Conservation (phyloP, 208 protist species). For the Naegleria fowleri region DNA sequence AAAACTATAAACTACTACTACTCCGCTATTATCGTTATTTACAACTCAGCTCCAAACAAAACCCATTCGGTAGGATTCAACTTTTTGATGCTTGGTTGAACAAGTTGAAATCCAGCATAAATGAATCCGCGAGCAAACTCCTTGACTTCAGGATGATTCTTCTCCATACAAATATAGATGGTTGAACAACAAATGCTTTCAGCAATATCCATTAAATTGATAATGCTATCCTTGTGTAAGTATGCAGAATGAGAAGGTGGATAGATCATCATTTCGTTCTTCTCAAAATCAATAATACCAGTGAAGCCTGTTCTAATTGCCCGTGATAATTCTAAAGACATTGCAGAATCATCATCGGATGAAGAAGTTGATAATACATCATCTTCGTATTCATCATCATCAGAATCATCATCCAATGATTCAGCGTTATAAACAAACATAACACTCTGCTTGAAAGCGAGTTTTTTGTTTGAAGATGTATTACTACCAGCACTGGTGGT, state of each 20-base stretch:
- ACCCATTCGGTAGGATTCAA: neutral
- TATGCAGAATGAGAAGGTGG: neutral
- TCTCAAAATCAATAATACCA: neutral
- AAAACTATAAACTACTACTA: neutral
- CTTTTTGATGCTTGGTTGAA: neutral
- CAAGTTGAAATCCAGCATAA: neutral
- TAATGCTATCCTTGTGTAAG: neutral
- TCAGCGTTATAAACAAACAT: neutral
- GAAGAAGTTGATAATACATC: neutral
- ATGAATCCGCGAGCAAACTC: neutral
- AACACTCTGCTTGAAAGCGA: neutral
- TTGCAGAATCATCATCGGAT: neutral
- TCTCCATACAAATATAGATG: neutral
- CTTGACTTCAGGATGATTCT: neutral
- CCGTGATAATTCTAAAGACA: neutral
- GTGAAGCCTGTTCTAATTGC: neutral
- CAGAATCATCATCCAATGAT: neutral
- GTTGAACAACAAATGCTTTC: neutral
- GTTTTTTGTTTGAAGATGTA: neutral
- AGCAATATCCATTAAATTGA: conserved; percentile 3
- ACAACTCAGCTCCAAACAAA: neutral
- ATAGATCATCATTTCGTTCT: neutral
- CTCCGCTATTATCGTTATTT: neutral
- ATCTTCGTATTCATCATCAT: neutral
- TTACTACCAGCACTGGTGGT: neutral